Evolutionary conservation across 2,329 filamentous ascomycete species (phyloP).

Genomic region (Cladophialophora bantiana): DNA sequence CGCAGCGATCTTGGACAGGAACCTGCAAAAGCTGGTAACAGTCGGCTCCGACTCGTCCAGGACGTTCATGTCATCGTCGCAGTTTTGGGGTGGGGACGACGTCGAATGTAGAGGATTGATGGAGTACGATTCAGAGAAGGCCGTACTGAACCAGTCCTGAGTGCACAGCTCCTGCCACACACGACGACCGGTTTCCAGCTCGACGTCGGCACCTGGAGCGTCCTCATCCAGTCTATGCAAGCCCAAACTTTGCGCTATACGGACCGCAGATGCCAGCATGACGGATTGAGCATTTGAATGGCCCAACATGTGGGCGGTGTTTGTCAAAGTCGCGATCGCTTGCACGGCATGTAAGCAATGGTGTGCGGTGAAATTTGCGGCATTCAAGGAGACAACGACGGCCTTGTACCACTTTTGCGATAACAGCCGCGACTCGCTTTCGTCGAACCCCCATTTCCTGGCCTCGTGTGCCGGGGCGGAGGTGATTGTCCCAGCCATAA

Average conservation of each 20-base stretch:
- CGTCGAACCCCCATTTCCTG: constrained; percentile 55
- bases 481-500: constrained; percentile 34
- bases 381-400: constrained; percentile 53
- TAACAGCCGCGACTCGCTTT: constrained; percentile 50
- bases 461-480: constrained; percentile 29
- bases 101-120: constrained; percentile 49
- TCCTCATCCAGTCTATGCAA: constrained; percentile 50
- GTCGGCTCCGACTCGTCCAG: constrained; percentile 42
- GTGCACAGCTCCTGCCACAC: constrained; percentile 50
- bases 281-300: constrained; percentile 58
- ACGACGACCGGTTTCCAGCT: constrained; percentile 49
- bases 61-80: constrained; percentile 47
- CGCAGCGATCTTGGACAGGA: constrained; percentile 50
- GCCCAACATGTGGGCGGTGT: constrained; percentile 58
- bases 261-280: constrained; percentile 53
- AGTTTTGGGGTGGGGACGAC: constrained; percentile 45
- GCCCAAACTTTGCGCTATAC: constrained; percentile 57
- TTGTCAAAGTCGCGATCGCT: constrained; percentile 56
- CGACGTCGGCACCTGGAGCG: constrained; percentile 35
- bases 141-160: constrained; percentile 55
- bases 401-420: constrained; percentile 57
- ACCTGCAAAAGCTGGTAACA: constrained; percentile 46
- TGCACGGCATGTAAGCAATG: constrained; percentile 54
- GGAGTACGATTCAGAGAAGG: constrained; percentile 50
- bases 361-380: constrained; percentile 54